Base-by-base conservation (phyloP, 495 filamentous ascomycete species). In the Talaromyces borbonicus region DNA sequence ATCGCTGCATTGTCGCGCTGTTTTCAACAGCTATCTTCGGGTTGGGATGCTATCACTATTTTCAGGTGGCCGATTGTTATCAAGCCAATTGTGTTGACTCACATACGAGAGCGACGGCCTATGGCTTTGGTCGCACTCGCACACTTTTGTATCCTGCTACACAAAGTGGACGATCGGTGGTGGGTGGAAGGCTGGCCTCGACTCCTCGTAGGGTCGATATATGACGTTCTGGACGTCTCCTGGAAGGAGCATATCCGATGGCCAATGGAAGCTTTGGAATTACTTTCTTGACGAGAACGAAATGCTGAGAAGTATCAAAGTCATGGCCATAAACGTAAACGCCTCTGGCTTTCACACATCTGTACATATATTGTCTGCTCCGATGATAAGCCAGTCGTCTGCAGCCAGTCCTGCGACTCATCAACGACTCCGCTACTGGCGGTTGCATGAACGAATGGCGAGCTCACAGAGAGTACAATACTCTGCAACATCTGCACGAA, bases 81-180 rank as follows among this genome's bases (percentile, higher is more conserved):
- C 14, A 35, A 24, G 19, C 43, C 43, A 25, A 22, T 35, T 11
- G 20, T 46, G 4, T 33, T 46, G 22, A 24, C 43, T 9, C 27
- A 14, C 43, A 15, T 46, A 18, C 27, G 43, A 25, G 43, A 46
- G n/a, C 43, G 43, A n/a, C 43, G 31, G 12, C 43, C 43, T 7
- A 46, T 46, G 43, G 72, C 78, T 9, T 51, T 72, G 11, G 52
- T 72, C 16, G 31, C 68, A 9, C 46, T 71, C 8, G 60, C 62
- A 18, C 57, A 70, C 39, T 72, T 57, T 48, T 69, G 62, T 39
- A 53, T 69, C 4, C 47, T 69, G 12, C 43, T 72, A 5, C 60
- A 67, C 31, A 47, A 59, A 12, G 36, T 71, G 8, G 56, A 71
- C 16, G 31, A 61, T 26, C 53, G 55, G 41, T 72, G 69, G 69